phyloP scores from a whole-genome alignment of 2,329 filamentous ascomycete genomes.

The Ophiostoma tasmaniense region DNA sequence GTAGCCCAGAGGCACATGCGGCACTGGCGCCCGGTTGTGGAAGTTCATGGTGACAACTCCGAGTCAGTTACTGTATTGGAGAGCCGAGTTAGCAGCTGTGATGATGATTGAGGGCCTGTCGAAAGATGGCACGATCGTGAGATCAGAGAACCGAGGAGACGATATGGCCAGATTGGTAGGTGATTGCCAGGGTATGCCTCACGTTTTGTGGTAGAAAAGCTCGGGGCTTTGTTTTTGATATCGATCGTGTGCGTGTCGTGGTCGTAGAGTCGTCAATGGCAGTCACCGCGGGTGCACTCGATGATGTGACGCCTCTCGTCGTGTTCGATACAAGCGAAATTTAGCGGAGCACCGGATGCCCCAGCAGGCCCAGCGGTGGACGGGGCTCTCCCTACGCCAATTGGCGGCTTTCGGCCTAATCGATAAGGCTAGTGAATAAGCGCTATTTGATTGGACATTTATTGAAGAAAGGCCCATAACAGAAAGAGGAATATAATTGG shows the following conservation, averaged over 20 bases:
- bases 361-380: background rate
- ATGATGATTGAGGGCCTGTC: background rate
- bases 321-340: slow-evolving; percentile 8
- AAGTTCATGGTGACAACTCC: slow-evolving; percentile 18
- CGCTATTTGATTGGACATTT: slow-evolving; percentile 16
- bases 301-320: background rate
- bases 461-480: background rate
- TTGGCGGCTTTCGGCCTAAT: slow-evolving; percentile 15
- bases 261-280: slow-evolving; percentile 12
- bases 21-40: slow-evolving; percentile 24
- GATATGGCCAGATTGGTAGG: background rate
- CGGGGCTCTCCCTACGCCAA: background rate
- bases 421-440: slow-evolving; percentile 18
- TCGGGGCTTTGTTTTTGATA: background rate
- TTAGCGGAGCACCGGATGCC: slow-evolving; percentile 9
- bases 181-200: background rate
- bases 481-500: background rate
- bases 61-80: background rate
- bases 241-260: background rate
- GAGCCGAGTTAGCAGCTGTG: background rate
- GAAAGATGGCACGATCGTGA: background rate
- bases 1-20: slow-evolving; percentile 57
- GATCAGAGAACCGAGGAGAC: background rate
- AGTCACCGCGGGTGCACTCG: background rate
- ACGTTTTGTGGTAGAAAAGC: background rate